These are phyloP conservation scores for Castanea sativa DNA, from an alignment of 306 rosid genomes.

Conservation along the genomic window DNA sequence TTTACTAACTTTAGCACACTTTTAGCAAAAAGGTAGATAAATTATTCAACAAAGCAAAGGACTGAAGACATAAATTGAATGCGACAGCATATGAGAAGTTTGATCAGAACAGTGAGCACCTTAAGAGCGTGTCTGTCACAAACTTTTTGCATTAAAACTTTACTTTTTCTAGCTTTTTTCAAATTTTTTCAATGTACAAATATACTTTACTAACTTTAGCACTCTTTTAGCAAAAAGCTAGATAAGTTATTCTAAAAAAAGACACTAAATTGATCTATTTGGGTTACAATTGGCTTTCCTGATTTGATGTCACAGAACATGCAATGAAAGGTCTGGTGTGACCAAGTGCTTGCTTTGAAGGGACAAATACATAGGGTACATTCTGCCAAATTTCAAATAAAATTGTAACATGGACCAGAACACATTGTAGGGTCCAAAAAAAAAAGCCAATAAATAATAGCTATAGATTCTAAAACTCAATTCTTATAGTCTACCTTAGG, in stretches of 20 bases:
- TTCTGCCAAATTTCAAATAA: slow-evolving; percentile 42
- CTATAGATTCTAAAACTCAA: background rate
- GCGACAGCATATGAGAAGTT: background rate
- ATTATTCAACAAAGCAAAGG: background rate
- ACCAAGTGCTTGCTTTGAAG: slow-evolving; percentile 91
- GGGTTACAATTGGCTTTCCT: slow-evolving; percentile 88
- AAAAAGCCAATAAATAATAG: background rate
- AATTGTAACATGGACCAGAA: background rate
- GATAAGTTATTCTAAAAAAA: too few relatives aligned
- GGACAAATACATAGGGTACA: slow-evolving; percentile 82
- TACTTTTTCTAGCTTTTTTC: too few relatives aligned
- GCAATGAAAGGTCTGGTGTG: slow-evolving; percentile 79
- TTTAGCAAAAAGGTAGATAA: too few relatives aligned
- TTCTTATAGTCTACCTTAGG: background rate
- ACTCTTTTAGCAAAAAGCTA: too few relatives aligned
- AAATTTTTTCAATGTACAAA: too few relatives aligned
- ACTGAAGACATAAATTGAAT: background rate
- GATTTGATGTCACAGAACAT: slow-evolving; percentile 77
- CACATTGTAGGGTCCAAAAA: background rate
- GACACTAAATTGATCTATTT: too few relatives aligned
- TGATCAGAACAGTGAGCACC: slow-evolving; percentile 37
- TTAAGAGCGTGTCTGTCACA: slow-evolving; percentile 26
- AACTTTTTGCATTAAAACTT: too few relatives aligned
- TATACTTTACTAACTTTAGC: too few relatives aligned
- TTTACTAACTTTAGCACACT: too few relatives aligned